phyloP scores from a whole-genome alignment of 2,329 filamentous ascomycete genomes.

The Cladosporium sp. region DNA sequence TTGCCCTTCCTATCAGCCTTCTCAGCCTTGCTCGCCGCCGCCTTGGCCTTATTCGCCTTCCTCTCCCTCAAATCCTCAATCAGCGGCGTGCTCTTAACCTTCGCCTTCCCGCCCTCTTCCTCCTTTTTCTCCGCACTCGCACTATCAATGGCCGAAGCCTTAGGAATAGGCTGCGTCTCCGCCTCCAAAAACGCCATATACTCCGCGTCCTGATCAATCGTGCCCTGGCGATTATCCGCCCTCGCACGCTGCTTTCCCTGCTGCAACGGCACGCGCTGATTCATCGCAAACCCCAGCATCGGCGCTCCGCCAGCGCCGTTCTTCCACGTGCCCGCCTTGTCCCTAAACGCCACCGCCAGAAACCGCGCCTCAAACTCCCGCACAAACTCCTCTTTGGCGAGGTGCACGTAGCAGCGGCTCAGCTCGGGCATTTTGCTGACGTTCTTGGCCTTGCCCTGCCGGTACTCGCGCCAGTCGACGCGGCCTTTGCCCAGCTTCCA shows the following conservation, averaged over 20 bases:
- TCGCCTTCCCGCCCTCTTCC: conserved; percentile 56
- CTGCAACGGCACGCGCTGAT: conserved; percentile 73
- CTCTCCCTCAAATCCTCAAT: conserved; percentile 90
- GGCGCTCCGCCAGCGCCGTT: conserved; percentile 73
- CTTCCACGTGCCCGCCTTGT: conserved; percentile 75
- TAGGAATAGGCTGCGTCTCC: conserved; percentile 73
- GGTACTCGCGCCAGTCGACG: conserved; percentile 80
- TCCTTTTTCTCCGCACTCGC: conserved; percentile 42
- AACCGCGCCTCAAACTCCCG: conserved; percentile 69
- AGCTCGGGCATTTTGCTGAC: conserved; percentile 83
- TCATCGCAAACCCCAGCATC: conserved; percentile 77
- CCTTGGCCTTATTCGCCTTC: conserved; percentile 72
- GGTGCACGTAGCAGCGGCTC: conserved; percentile 77
- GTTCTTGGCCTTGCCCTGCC: conserved; percentile 76
- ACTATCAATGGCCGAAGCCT: conserved; percentile 52
- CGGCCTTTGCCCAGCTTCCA: conserved; percentile 82
- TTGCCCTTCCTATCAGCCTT: conserved; percentile 39
- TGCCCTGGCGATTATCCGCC: conserved; percentile 83
- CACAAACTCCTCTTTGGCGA: conserved; percentile 71
- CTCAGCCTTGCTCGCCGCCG: conserved; percentile 60
- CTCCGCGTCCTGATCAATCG: conserved; percentile 93
- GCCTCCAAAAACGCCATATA: conserved; percentile 92
- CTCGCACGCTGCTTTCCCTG: conserved; percentile 63
- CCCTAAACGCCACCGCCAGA: conserved; percentile 70
- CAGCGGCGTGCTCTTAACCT: conserved; percentile 80